These are phyloP conservation scores for Fusarium robinianum DNA, from an alignment of 2,329 filamentous ascomycete genomes.

Conservation along the genomic window DNA sequence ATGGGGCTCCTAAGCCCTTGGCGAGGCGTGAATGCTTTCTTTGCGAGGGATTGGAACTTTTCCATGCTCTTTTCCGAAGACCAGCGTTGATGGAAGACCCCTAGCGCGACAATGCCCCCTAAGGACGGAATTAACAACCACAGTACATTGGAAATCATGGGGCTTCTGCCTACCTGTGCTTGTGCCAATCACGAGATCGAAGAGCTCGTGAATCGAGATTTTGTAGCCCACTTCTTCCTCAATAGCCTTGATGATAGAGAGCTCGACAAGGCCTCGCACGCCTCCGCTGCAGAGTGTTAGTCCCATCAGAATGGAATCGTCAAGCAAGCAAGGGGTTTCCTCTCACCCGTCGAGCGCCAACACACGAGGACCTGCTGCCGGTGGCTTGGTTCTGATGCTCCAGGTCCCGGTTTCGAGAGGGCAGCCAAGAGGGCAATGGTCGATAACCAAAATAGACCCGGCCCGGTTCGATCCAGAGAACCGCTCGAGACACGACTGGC, in stretches of 20 bases:
- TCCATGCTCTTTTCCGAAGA: background rate
- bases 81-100: conserved; percentile 11
- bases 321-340: background rate
- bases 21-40: conserved; percentile 4
- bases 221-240: background rate
- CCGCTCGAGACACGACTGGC: conserved; percentile 6
- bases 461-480: background rate
- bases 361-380: conserved; percentile 5
- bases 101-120: conserved; percentile 16
- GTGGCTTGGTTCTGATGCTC: conserved; percentile 18
- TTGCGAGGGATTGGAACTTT: background rate
- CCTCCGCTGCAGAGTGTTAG: conserved; percentile 7
- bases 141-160: background rate
- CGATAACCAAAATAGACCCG: conserved; percentile 1
- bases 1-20: background rate
- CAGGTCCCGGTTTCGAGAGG: conserved; percentile 2
- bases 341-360: conserved; percentile 16
- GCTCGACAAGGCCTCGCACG: conserved; percentile 11
- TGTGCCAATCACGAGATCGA: conserved; percentile 20
- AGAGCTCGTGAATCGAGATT: conserved; percentile 16
- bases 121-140: background rate
- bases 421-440: conserved; percentile 10
- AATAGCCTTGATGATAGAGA: conserved; percentile 6
- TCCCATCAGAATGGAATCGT: background rate
- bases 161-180: conserved; percentile 13